phyloP scores from a whole-genome alignment of 2,329 filamentous ascomycete species.

The Fusarium irregulare region DNA sequence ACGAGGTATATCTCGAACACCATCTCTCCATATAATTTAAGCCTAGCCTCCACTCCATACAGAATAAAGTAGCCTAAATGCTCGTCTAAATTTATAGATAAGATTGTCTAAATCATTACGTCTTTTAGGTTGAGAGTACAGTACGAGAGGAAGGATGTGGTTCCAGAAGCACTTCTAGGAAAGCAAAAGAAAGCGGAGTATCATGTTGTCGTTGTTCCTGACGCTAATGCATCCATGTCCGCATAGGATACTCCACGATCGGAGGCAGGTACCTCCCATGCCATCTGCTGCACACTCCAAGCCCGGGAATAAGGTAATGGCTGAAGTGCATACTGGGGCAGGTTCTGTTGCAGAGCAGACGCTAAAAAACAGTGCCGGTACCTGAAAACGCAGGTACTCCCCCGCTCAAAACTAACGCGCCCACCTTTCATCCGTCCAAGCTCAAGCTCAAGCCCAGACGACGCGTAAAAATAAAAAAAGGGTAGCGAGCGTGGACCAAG shows the following conservation, averaged over 20 bases:
- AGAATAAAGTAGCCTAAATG: too few species aligned
- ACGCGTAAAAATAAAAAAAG: constrained; percentile 10
- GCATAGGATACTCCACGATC: background rate
- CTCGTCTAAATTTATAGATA: background rate
- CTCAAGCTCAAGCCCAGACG: background rate
- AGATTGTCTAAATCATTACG: background rate
- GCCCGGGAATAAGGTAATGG: background rate
- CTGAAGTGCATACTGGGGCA: background rate
- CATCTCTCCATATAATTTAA: too few species aligned
- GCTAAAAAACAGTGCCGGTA: constrained; percentile 23
- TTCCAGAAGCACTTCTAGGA: background rate
- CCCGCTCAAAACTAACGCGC: constrained; percentile 5
- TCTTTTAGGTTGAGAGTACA: background rate
- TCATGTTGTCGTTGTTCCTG: background rate
- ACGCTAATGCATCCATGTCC: background rate
- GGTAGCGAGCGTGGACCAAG: background rate
- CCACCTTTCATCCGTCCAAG: background rate
- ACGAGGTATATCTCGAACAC: too few species aligned
- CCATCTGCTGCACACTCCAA: background rate
- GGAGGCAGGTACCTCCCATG: background rate
- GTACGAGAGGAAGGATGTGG: background rate
- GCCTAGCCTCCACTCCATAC: too few species aligned
- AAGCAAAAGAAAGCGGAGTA: background rate
- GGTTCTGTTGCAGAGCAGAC: background rate
- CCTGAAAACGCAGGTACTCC: constrained; percentile 19